Percentiles rank a stretch among this genome's conserved stretches.
Evolutionary conservation across 1,284 basidiomycete genomes (phyloP).

Genomic region (Vanrija sp.): DNA sequence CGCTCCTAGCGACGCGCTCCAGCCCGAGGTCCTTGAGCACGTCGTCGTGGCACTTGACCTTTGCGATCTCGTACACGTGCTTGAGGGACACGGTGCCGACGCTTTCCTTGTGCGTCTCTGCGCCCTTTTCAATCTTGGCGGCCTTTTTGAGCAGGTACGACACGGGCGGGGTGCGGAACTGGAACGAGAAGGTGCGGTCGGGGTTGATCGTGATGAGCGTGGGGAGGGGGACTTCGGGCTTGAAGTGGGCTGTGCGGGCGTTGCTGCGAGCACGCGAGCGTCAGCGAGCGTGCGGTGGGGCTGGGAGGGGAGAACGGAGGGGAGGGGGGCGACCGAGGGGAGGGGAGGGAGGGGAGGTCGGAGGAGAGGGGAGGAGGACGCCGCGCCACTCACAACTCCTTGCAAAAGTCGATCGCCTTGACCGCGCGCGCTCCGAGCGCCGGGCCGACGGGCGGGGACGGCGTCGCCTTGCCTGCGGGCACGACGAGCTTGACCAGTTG

Average conservation of each 20-base stretch:
- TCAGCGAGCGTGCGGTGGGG: slow-evolving; percentile 1
- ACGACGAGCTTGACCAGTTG: slow-evolving; percentile 65
- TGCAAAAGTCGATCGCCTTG: slow-evolving; percentile 99
- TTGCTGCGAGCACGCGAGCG: slow-evolving; percentile 54
- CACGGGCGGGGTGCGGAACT: slow-evolving; percentile 83
- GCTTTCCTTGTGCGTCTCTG: slow-evolving; percentile 36
- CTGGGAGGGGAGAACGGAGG: background rate
- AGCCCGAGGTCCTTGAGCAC: slow-evolving; percentile 77
- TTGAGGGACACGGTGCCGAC: slow-evolving; percentile 85
- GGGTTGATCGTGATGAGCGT: slow-evolving; percentile 89
- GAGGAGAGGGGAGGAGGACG: background rate
- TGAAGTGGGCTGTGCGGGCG: slow-evolving; percentile 81
- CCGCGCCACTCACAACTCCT: slow-evolving; percentile 60
- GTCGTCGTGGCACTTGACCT: slow-evolving; percentile 88
- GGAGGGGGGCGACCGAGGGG: background rate
- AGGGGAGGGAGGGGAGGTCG: background rate
- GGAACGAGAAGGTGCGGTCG: slow-evolving; percentile 91
- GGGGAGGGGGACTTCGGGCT: slow-evolving; percentile 81
- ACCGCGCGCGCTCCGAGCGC: slow-evolving; percentile 96
- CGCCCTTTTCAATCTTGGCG: slow-evolving; percentile 85
- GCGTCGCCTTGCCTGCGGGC: slow-evolving; percentile 89
- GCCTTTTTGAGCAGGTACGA: slow-evolving; percentile 92
- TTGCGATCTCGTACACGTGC: slow-evolving; percentile 98
- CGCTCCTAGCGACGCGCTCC: slow-evolving; percentile 79
- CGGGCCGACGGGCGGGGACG: slow-evolving; percentile 93